Conservation (phyloP, 306 rosid genomes). For the Casuarina cunninghamiana region DNA sequence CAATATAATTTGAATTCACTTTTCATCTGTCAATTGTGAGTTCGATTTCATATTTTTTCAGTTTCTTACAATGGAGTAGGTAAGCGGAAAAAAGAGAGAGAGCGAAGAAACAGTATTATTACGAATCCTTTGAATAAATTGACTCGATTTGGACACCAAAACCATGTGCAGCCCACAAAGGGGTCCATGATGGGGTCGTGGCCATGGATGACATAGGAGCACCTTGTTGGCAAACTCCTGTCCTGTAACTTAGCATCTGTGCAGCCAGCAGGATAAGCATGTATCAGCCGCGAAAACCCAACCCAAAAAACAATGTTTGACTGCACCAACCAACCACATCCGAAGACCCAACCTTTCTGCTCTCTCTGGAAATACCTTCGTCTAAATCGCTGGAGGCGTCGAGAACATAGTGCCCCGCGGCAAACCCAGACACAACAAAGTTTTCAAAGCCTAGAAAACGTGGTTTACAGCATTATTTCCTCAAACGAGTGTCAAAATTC, state of each 20-base stretch:
- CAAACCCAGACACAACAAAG: neutral
- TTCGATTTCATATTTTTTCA: too few species aligned
- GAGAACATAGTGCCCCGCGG: neutral
- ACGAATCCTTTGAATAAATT: neutral
- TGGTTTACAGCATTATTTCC: neutral
- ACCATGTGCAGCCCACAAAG: constrained; percentile 1
- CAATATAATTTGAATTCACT: too few species aligned
- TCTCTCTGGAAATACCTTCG: neutral
- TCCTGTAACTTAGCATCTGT: neutral
- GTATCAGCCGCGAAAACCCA: neutral
- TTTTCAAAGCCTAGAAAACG: neutral
- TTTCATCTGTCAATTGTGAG: too few species aligned
- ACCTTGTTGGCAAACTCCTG: neutral
- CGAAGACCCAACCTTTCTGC: neutral
- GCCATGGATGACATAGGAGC: neutral
- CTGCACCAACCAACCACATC: neutral
- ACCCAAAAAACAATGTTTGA: neutral
- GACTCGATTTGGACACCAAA: neutral
- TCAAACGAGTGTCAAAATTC: neutral
- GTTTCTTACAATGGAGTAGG: too few species aligned
- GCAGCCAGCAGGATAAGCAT: neutral
- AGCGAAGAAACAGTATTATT: neutral
- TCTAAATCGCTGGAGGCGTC: neutral
- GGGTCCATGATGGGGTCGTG: neutral
- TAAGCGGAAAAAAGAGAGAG: too few species aligned